Percentiles rank a stretch among this genome's conserved stretches.
Conservation (phyloP, 306 rosid genomes). For the Quillaja saponaria region DNA sequence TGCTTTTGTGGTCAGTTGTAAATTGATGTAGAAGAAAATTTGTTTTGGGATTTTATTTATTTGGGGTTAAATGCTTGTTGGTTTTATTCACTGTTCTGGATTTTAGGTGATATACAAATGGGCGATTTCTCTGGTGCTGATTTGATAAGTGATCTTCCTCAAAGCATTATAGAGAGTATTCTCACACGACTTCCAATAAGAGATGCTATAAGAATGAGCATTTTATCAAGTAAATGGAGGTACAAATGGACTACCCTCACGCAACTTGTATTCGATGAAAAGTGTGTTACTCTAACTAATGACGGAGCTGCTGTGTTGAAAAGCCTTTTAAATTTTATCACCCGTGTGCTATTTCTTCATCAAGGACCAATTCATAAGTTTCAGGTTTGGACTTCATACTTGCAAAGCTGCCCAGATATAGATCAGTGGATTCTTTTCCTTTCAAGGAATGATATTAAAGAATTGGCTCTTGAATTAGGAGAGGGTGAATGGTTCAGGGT, state of each 20-base stretch:
- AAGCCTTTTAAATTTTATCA: conserved; percentile 54
- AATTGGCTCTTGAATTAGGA: conserved; percentile 68
- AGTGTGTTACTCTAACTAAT: conserved; percentile 41
- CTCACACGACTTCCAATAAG: conserved; percentile 61
- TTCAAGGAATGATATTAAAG: conserved; percentile 73
- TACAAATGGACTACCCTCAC: conserved; percentile 72
- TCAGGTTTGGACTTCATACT: conserved; percentile 48
- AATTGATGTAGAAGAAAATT: background rate
- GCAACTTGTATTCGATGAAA: conserved; percentile 71
- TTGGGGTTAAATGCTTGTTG: too few relatives aligned
- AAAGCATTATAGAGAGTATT: conserved; percentile 75
- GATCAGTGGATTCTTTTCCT: conserved; percentile 92
- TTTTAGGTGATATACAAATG: conserved; percentile 35
- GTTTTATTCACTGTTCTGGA: too few relatives aligned
- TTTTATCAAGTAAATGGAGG: conserved; percentile 84
- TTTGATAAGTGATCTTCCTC: conserved; percentile 80
- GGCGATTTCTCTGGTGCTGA: conserved; percentile 54
- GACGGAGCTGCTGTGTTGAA: conserved; percentile 41
- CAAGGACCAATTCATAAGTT: conserved; percentile 91
- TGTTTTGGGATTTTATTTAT: background rate
- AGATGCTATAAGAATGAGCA: conserved; percentile 79
- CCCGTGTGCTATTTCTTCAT: conserved; percentile 75
- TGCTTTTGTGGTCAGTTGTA: conserved; percentile 5
- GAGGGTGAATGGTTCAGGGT: conserved; percentile 72
- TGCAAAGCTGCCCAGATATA: conserved; percentile 71